Evolutionary conservation across 2,329 filamentous ascomycete genomes (phyloP).

Genomic region (Trichophyton schoenleinii): DNA sequence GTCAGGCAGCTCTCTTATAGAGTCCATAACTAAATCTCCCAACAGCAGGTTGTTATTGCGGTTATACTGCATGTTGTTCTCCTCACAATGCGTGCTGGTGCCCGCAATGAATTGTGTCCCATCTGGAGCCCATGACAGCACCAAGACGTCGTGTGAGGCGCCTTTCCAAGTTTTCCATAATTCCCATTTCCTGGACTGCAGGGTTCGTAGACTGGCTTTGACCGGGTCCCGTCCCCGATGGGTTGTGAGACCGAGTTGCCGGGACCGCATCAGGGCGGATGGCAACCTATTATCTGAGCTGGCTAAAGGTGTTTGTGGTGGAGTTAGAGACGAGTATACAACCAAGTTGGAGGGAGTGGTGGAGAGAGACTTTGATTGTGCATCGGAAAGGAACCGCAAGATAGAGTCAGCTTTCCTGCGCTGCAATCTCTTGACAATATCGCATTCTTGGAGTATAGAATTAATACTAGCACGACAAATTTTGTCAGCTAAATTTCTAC

Average conservation of each 20-base stretch:
- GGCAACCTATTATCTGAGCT: neutral
- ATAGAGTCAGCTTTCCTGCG: conserved; percentile 15
- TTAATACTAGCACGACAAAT: neutral
- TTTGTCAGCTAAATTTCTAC: conserved; percentile 3
- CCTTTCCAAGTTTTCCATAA: conserved; percentile 41
- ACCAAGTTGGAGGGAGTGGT: conserved; percentile 9
- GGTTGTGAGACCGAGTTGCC: conserved; percentile 20
- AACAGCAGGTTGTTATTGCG: conserved; percentile 44
- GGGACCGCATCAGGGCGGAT: conserved; percentile 18
- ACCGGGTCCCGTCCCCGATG: conserved; percentile 12
- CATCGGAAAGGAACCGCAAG: conserved; percentile 15
- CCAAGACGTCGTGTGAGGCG: conserved; percentile 46
- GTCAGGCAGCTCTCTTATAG: conserved; percentile 41
- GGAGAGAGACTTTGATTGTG: conserved; percentile 13
- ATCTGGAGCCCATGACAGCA: conserved; percentile 45
- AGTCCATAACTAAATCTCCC: conserved; percentile 33
- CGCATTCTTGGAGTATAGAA: neutral
- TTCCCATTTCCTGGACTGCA: conserved; percentile 22
- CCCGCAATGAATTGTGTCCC: conserved; percentile 45
- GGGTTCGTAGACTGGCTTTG: conserved; percentile 19
- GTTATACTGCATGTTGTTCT: conserved; percentile 49
- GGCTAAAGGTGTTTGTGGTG: neutral
- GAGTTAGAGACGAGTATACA: neutral
- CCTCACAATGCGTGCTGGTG: conserved; percentile 43
- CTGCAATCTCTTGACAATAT: conserved; percentile 6